A percentile compares a stretch with the other conserved stretches of the same genome.
Evolutionary conservation across 768 basidiomycete species (phyloP).

Genomic region (Pholiota conissans): DNA sequence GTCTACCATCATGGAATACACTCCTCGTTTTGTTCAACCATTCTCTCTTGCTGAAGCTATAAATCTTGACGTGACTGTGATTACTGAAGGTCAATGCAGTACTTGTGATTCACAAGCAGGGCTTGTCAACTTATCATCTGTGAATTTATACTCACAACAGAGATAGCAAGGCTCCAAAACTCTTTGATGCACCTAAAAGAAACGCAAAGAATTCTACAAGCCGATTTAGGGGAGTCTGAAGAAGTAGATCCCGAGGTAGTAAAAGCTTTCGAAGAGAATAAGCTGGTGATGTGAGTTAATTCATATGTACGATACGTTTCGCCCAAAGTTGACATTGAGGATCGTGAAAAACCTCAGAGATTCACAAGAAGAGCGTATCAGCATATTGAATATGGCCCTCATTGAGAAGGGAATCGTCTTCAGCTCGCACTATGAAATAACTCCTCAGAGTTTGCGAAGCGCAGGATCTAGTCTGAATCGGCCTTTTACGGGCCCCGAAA

Average conservation of each 20-base stretch:
- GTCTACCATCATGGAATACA: slow-evolving; percentile 56
- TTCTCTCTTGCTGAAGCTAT: slow-evolving; percentile 70
- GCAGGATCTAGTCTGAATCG: neutral
- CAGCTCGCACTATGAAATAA: slow-evolving; percentile 48
- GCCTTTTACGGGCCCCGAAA: no score
- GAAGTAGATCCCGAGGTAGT: slow-evolving; percentile 55
- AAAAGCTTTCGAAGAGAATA: slow-evolving; percentile 70
- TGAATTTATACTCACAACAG: slow-evolving; percentile 33
- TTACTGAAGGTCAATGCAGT: slow-evolving; percentile 61
- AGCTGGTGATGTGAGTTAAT: slow-evolving; percentile 60
- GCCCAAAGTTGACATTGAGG: slow-evolving; percentile 2
- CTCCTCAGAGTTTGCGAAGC: neutral
- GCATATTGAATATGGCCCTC: slow-evolving; percentile 66
- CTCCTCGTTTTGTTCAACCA: slow-evolving; percentile 69
- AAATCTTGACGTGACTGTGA: slow-evolving; percentile 61
- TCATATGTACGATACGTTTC: neutral
- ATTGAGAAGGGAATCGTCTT: slow-evolving; percentile 55
- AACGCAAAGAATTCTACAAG: slow-evolving; percentile 60
- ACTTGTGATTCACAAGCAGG: neutral
- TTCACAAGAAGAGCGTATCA: slow-evolving; percentile 77
- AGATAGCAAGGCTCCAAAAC: slow-evolving; percentile 74
- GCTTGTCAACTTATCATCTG: neutral
- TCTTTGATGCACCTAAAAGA: slow-evolving; percentile 62
- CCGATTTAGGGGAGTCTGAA: slow-evolving; percentile 39
- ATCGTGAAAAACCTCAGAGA: slow-evolving; percentile 40